A percentile compares a stretch with the other conserved stretches of the same genome.
phyloP scores from a whole-genome alignment of 257 asterid genomes.

The Solanum chiquidenum region DNA sequence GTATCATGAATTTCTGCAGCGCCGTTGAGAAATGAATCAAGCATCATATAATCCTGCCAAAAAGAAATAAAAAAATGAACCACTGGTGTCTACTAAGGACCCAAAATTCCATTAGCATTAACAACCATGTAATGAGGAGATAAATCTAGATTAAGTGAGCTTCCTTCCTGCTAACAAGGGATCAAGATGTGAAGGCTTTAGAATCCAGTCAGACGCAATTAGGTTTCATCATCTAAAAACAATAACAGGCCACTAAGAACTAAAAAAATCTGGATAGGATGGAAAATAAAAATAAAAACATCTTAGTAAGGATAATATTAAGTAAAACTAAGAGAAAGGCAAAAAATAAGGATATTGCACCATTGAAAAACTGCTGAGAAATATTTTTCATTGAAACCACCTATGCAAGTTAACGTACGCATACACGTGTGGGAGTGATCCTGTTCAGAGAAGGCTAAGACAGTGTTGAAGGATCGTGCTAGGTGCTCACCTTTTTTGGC shows the following conservation, averaged over 20 bases:
- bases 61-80: not conserved
- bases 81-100: not conserved
- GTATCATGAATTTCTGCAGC: slow-evolving; percentile 65
- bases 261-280: no score
- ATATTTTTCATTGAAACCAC: not conserved
- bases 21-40: slow-evolving; percentile 55
- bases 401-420: not conserved
- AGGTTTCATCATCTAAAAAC: not conserved
- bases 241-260: not conserved
- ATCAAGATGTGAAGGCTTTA: not conserved
- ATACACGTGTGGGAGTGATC: not conserved
- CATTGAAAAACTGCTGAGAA: not conserved
- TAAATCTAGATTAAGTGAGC: not conserved
- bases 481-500: not conserved
- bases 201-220: not conserved
- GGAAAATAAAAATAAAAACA: not conserved
- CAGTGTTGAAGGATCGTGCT: not conserved
- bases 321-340: not conserved
- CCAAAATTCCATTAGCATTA: not conserved
- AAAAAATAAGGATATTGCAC: not conserved
- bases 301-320: not conserved
- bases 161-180: not conserved
- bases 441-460: not conserved
- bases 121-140: not conserved
- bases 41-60: slow-evolving; percentile 50